Evolutionary conservation across 108 stramenopile genomes (phyloP).

Genomic region (Cyclotella sp.): DNA sequence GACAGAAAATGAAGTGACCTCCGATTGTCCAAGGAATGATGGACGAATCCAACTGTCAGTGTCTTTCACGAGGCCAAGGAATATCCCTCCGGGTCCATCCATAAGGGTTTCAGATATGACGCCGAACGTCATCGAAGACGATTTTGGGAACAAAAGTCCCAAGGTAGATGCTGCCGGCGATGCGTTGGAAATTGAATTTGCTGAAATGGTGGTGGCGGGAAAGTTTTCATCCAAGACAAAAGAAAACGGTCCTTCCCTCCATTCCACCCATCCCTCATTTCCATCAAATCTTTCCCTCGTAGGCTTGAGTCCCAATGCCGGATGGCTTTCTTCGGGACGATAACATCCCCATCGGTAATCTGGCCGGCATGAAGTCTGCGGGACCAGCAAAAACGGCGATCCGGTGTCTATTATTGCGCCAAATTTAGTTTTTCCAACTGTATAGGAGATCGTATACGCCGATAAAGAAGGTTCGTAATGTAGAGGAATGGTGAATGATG

Average conservation of each 20-base stretch:
- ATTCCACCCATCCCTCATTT: conserved; percentile 49
- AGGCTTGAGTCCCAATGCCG: conserved; percentile 24
- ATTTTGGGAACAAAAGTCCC: conserved; percentile 27
- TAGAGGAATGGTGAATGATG: conserved; percentile 31
- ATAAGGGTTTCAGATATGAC: conserved; percentile 45
- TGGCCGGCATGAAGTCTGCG: conserved; percentile 33
- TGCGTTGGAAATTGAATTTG: neutral
- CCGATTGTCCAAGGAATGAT: conserved; percentile 50
- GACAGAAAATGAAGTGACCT: conserved; percentile 42
- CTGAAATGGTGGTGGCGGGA: neutral
- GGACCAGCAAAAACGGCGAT: conserved; percentile 42
- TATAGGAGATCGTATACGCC: conserved; percentile 39
- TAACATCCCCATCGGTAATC: conserved; percentile 43
- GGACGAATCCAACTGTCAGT: conserved; percentile 50
- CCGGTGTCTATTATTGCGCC: conserved; percentile 51
- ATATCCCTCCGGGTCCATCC: conserved; percentile 52
- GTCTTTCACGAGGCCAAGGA: conserved; percentile 52
- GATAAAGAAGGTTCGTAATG: conserved; percentile 29
- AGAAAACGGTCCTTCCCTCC: conserved; percentile 44
- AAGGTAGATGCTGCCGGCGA: neutral
- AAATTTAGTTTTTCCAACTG: conserved; percentile 34
- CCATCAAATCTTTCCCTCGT: conserved; percentile 47
- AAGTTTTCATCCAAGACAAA: conserved; percentile 12
- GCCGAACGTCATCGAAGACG: conserved; percentile 45
- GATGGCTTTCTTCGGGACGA: conserved; percentile 27